A percentile compares a stretch with the other conserved stretches of the same genome.
phyloP scores from a whole-genome alignment of 352 stramenopile species.

The Peronospora destructor region DNA sequence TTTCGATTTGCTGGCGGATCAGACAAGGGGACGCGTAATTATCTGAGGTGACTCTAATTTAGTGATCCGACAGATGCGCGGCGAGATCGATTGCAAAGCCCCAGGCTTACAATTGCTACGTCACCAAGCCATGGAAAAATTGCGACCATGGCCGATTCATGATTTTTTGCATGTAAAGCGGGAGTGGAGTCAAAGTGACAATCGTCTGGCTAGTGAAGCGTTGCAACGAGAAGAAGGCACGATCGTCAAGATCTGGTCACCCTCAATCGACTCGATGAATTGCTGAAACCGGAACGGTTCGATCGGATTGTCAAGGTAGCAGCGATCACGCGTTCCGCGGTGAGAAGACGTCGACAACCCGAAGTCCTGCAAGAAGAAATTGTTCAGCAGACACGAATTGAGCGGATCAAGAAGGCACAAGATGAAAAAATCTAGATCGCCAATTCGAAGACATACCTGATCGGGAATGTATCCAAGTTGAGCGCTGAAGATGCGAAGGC shows the following conservation, averaged over 20 bases:
- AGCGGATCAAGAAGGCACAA: neutral
- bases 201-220: too few species aligned
- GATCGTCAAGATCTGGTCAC: neutral
- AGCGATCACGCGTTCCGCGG: neutral
- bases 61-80: too few species aligned
- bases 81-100: too few species aligned
- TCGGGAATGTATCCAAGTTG: neutral
- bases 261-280: neutral
- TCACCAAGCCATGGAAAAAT: too few species aligned
- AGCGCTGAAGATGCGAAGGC: neutral
- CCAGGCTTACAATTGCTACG: too few species aligned
- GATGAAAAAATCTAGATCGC: slow-evolving; percentile 3
- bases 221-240: neutral
- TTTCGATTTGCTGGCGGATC: too few species aligned
- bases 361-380: too few species aligned
- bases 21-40: too few species aligned
- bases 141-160: too few species aligned
- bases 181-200: slow-evolving; percentile 6
- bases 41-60: too few species aligned
- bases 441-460: too few species aligned
- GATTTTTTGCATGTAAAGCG: too few species aligned
- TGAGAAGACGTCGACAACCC: neutral
- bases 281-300: neutral
- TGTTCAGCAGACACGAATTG: neutral
- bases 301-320: neutral